phyloP scores from a whole-genome alignment of 2,329 filamentous ascomycete genomes.

The Colletotrichum lentis region DNA sequence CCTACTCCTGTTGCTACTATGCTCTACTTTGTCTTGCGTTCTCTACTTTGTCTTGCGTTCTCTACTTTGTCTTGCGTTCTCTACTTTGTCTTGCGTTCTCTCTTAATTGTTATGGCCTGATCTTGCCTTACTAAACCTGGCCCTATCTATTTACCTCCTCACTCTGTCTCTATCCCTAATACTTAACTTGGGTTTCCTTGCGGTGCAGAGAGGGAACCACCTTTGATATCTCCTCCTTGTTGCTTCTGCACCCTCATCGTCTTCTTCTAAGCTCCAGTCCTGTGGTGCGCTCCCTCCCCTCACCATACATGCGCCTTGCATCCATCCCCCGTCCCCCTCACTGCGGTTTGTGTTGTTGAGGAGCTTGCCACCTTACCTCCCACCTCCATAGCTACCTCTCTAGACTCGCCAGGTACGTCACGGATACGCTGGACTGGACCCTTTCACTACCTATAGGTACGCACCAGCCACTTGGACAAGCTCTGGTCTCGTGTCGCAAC shows the following conservation, averaged over 20 bases:
- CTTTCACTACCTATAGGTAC: slow-evolving; percentile 23
- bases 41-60: no score
- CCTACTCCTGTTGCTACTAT: slow-evolving; percentile 10
- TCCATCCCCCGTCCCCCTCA: not conserved
- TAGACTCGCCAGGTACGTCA: not conserved
- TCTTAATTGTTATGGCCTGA: slow-evolving; percentile 2
- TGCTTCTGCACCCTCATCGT: slow-evolving; percentile 1
- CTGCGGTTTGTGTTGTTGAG: slow-evolving; percentile 20
- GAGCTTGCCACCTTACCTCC: slow-evolving; percentile 25
- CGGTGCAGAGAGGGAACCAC: not conserved
- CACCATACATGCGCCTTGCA: not conserved
- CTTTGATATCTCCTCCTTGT: slow-evolving; percentile 9
- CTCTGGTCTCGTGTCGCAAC: slow-evolving; percentile 40
- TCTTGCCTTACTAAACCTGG: slow-evolving; percentile 5
- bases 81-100: not conserved
- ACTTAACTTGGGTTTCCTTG: slow-evolving; percentile 1
- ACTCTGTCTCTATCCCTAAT: not conserved
- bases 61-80: not conserved
- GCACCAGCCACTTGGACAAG: slow-evolving; percentile 39
- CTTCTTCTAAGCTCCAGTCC: not conserved
- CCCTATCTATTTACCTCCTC: slow-evolving; percentile 2
- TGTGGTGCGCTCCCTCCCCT: slow-evolving; percentile 7
- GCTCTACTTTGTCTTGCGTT: not conserved
- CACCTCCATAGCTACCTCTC: slow-evolving; percentile 1
- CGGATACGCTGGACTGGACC: slow-evolving; percentile 32